phyloP scores from a whole-genome alignment of 116 monocot species.

The Dioscorea cayenensis region DNA sequence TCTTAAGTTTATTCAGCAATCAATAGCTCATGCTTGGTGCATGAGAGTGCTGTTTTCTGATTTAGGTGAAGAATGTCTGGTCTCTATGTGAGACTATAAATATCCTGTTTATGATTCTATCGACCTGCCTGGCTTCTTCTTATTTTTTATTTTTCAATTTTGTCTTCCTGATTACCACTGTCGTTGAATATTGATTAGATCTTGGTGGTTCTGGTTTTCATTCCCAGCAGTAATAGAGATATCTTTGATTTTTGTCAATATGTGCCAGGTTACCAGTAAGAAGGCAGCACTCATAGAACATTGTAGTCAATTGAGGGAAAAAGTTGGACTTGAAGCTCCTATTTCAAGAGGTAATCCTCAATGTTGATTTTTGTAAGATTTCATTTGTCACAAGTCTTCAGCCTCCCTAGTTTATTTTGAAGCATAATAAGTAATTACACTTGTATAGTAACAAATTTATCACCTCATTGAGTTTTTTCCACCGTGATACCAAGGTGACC shows the following conservation, averaged over 20 bases:
- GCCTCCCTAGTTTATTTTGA: background rate
- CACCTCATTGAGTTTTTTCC: background rate
- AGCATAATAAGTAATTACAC: background rate
- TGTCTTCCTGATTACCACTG: background rate
- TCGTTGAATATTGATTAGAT: background rate
- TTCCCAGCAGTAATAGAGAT: background rate
- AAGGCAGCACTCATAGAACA: slow-evolving; percentile 88
- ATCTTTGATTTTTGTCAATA: background rate
- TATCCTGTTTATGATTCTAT: background rate
- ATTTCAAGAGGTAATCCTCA: slow-evolving; percentile 57
- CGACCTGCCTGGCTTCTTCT: background rate
- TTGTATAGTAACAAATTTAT: background rate
- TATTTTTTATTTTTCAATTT: background rate
- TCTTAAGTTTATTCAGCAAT: background rate
- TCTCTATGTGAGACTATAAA: background rate
- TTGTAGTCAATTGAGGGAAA: slow-evolving; percentile 61
- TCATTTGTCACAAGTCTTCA: background rate
- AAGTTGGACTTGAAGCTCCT: slow-evolving; percentile 58
- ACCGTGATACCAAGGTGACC: background rate
- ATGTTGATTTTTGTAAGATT: background rate
- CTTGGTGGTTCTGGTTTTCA: background rate
- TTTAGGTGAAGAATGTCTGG: background rate
- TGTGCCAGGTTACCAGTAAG: slow-evolving; percentile 79
- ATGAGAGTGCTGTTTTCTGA: background rate
- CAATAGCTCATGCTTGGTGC: slow-evolving; percentile 7